Conservation (phyloP, 1,284 basidiomycete genomes). For the Puccinia triticina region DNA sequence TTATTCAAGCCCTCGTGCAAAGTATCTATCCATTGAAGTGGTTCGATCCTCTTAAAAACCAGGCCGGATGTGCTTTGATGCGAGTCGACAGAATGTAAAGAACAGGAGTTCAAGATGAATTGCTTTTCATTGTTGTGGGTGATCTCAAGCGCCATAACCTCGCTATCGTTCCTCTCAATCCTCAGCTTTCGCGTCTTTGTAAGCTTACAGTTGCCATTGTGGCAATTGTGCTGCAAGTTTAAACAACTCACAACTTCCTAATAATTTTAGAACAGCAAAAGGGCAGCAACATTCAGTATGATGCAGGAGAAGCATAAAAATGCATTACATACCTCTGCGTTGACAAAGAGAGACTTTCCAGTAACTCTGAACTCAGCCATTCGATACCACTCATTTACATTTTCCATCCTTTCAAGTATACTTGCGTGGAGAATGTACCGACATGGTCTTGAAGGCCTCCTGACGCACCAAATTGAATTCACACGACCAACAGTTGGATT, state of each 20-base stretch:
- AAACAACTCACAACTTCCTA: not conserved
- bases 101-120: not conserved
- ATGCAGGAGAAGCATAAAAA: too few species aligned
- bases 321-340: not conserved
- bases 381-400: not conserved
- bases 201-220: not conserved
- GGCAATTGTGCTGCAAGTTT: not conserved
- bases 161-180: not conserved
- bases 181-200: not conserved
- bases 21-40: not conserved
- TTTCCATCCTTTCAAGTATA: not conserved
- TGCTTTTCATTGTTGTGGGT: not conserved
- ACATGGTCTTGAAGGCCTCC: not conserved
- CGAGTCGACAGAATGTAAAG: not conserved
- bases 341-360: not conserved
- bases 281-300: too few species aligned
- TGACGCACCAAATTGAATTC: not conserved
- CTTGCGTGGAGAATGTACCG: too few species aligned
- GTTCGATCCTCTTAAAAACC: not conserved
- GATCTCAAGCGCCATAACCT: not conserved
- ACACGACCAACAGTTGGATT: not conserved
- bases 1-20: slow-evolving; percentile 9
- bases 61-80: not conserved
- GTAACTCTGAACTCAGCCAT: not conserved
- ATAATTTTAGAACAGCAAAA: too few species aligned